A percentile compares a stretch with the other conserved stretches of the same genome.
These are phyloP conservation scores for Colletotrichum theobromicola DNA, from an alignment of 2,329 filamentous ascomycete genomes.

Conservation along the genomic window DNA sequence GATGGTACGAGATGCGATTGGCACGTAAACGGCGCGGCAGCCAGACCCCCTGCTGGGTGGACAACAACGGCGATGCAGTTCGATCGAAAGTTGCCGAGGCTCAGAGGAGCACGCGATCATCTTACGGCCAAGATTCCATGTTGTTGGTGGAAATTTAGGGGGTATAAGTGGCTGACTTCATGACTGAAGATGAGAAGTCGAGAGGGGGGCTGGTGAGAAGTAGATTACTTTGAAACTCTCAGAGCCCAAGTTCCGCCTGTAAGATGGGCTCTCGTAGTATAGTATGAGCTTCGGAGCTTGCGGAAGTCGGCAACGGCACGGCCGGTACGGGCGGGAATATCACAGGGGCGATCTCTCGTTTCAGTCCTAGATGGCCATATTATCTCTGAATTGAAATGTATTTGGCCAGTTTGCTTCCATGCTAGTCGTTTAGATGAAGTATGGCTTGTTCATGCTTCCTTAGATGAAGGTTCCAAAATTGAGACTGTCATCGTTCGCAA, in stretches of 20 bases:
- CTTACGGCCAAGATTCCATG: background rate
- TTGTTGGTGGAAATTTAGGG: background rate
- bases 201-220: background rate
- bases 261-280: background rate
- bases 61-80: background rate
- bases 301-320: background rate
- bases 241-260: background rate
- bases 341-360: background rate
- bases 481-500: too few species aligned
- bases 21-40: background rate
- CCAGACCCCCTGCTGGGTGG: background rate
- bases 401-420: rapidly evolving
- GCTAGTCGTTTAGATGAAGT: background rate
- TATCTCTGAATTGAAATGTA: background rate
- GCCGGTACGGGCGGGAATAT: background rate
- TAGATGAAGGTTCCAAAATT: too few species aligned
- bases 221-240: background rate
- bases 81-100: background rate
- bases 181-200: background rate
- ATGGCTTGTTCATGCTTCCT: too few species aligned
- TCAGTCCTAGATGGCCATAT: background rate
- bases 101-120: background rate
- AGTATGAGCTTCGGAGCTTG: background rate
- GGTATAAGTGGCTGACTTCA: background rate
- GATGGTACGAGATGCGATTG: background rate